These are phyloP conservation scores for Drechmeria coniospora DNA, from an alignment of 2,329 filamentous ascomycete species.

Conservation along the genomic window DNA sequence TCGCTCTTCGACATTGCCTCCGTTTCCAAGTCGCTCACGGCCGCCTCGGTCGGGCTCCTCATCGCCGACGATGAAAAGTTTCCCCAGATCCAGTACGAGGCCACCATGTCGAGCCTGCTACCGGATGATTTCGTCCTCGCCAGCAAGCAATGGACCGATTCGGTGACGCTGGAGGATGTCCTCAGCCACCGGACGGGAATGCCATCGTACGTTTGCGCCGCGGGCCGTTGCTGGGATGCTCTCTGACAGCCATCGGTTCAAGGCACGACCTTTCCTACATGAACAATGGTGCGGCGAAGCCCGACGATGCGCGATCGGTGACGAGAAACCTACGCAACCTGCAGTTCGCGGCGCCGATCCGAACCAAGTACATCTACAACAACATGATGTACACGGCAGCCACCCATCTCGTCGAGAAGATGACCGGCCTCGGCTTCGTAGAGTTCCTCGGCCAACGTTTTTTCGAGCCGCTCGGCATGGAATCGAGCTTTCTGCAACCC, in stretches of 20 bases:
- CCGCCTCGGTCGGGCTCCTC: slow-evolving; percentile 10
- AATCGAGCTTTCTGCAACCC: slow-evolving; percentile 8
- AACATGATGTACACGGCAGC: slow-evolving; percentile 15
- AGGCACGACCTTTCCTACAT: slow-evolving; percentile 13
- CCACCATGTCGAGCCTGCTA: slow-evolving; percentile 10
- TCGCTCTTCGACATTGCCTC: slow-evolving; percentile 14
- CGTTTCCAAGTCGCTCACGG: slow-evolving; percentile 12
- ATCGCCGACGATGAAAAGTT: slow-evolving; percentile 8
- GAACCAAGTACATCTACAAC: slow-evolving; percentile 11
- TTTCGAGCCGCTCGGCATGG: slow-evolving; percentile 2
- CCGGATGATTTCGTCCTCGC: slow-evolving; percentile 13
- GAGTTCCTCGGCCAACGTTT: slow-evolving; percentile 8
- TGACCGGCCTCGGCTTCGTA: slow-evolving; percentile 6
- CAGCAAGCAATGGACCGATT: slow-evolving; percentile 5
- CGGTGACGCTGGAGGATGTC: slow-evolving; percentile 11
- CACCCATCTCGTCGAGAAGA: slow-evolving; percentile 10
- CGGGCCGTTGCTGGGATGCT: neutral
- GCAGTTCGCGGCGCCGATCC: slow-evolving; percentile 8
- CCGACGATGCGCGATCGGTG: slow-evolving; percentile 10
- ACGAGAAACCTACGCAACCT: slow-evolving; percentile 14
- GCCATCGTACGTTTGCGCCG: slow-evolving; percentile 5
- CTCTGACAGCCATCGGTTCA: neutral
- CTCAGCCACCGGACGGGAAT: slow-evolving; percentile 12
- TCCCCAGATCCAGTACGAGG: slow-evolving; percentile 10
- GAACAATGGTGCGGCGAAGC: slow-evolving; percentile 4